phyloP scores from a whole-genome alignment of 495 filamentous ascomycete genomes.

The Cryomyces minteri region DNA sequence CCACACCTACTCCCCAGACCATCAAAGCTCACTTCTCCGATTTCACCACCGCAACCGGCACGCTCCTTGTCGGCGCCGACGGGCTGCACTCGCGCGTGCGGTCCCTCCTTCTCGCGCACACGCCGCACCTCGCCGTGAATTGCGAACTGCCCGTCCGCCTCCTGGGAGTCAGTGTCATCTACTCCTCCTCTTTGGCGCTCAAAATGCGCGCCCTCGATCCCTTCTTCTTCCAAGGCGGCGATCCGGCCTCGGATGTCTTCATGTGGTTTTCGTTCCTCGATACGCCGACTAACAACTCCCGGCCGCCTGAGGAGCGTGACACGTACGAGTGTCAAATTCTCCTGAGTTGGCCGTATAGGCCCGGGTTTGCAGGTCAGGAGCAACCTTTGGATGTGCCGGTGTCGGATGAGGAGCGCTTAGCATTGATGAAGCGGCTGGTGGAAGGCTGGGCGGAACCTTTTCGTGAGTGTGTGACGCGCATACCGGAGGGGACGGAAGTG shows the following conservation, averaged over 20 bases:
- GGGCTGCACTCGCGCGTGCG: slow-evolving; percentile 31
- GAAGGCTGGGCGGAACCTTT: slow-evolving; percentile 38
- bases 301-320: slow-evolving; percentile 6
- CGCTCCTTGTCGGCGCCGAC: slow-evolving; percentile 36
- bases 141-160: slow-evolving; percentile 29
- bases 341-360: slow-evolving; percentile 31
- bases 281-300: neutral
- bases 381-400: slow-evolving; percentile 21
- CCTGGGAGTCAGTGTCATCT: slow-evolving; percentile 25
- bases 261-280: slow-evolving; percentile 30
- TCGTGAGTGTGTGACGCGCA: slow-evolving; percentile 22
- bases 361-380: slow-evolving; percentile 11
- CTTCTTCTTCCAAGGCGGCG: slow-evolving; percentile 39
- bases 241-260: slow-evolving; percentile 36
- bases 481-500: slow-evolving; percentile 29
- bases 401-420: slow-evolving; percentile 22
- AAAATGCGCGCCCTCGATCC: slow-evolving; percentile 34
- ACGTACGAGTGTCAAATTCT: slow-evolving; percentile 30
- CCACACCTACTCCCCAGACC: neutral
- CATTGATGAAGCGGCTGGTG: slow-evolving; percentile 33
- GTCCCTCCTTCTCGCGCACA: slow-evolving; percentile 15
- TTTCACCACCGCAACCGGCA: slow-evolving; percentile 26
- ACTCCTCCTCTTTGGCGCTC: slow-evolving; percentile 22
- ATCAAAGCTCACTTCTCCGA: slow-evolving; percentile 33
- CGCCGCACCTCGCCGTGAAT: slow-evolving; percentile 13